A percentile compares a stretch with the other conserved stretches of the same genome.
Evolutionary conservation across 2,329 filamentous ascomycete species (phyloP).

Genomic region (Blastomyces parvus): DNA sequence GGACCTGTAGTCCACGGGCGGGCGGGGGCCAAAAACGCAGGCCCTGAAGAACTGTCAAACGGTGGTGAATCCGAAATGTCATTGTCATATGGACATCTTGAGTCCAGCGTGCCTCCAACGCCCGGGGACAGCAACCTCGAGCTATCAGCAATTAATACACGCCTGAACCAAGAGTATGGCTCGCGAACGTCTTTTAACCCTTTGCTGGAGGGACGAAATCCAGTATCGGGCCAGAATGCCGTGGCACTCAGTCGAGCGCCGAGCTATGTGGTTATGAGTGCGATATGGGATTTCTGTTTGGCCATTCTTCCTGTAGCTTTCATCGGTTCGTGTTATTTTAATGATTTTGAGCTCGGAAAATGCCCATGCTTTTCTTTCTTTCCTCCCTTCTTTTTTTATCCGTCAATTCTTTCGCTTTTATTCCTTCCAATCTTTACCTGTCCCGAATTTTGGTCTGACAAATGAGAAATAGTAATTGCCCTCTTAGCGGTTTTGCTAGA

Average conservation of each 20-base stretch:
- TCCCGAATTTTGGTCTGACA: neutral
- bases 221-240: neutral
- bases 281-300: conserved; percentile 3
- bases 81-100: neutral
- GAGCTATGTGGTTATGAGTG: conserved; percentile 1
- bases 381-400: neutral
- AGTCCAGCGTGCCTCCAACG: neutral
- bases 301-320: neutral
- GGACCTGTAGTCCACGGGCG: too few relatives aligned
- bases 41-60: neutral
- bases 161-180: neutral
- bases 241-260: neutral
- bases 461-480: neutral
- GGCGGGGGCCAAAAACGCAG: neutral
- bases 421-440: neutral
- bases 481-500: neutral
- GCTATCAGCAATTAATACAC: neutral
- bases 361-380: neutral
- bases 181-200: neutral
- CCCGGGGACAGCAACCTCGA: neutral
- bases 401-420: neutral
- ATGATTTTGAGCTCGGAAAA: neutral
- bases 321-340: neutral
- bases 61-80: neutral
- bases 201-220: neutral